These are phyloP conservation scores for Cyberlindnera euphorbiiphila DNA, from an alignment of 805 yeast species.

Conservation along the genomic window DNA sequence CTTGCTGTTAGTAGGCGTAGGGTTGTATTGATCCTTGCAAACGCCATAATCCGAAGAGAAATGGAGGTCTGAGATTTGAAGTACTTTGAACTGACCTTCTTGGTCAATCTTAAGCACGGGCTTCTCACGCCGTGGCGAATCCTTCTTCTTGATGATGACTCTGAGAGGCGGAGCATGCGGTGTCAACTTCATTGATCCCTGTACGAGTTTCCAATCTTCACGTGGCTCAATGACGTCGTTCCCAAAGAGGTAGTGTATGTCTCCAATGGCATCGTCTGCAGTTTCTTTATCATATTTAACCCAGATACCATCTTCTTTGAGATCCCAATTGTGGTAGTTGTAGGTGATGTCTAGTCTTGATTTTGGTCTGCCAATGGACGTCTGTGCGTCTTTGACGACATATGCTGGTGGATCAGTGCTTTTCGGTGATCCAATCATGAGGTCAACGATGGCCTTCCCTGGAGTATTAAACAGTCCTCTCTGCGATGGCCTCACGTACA, in stretches of 20 bases:
- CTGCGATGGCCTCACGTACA: conserved; percentile 27
- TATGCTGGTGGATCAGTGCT: conserved; percentile 36
- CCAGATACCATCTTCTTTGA: conserved; percentile 53
- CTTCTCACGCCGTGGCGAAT: background rate
- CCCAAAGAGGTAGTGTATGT: conserved; percentile 51
- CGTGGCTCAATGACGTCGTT: conserved; percentile 55
- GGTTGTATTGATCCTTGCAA: conserved; percentile 41
- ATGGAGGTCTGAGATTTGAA: conserved; percentile 67
- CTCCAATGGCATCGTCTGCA: conserved; percentile 37
- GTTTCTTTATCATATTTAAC: conserved; percentile 40
- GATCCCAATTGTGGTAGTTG: conserved; percentile 37
- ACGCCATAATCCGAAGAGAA: conserved; percentile 55
- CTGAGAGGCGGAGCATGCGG: conserved; percentile 7
- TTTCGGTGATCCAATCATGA: conserved; percentile 36
- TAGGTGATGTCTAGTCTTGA: conserved; percentile 23
- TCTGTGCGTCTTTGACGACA: conserved; percentile 33
- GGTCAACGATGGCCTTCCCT: conserved; percentile 38
- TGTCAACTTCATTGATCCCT: conserved; percentile 13
- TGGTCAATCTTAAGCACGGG: conserved; percentile 22
- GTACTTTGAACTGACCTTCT: conserved; percentile 48
- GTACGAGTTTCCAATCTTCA: conserved; percentile 45
- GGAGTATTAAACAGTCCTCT: conserved; percentile 10
- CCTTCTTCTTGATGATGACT: conserved; percentile 7
- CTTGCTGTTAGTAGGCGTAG: conserved; percentile 21
- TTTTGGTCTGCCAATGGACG: conserved; percentile 26